Conservation (phyloP, 805 yeast species). For the Candida saitoana region DNA sequence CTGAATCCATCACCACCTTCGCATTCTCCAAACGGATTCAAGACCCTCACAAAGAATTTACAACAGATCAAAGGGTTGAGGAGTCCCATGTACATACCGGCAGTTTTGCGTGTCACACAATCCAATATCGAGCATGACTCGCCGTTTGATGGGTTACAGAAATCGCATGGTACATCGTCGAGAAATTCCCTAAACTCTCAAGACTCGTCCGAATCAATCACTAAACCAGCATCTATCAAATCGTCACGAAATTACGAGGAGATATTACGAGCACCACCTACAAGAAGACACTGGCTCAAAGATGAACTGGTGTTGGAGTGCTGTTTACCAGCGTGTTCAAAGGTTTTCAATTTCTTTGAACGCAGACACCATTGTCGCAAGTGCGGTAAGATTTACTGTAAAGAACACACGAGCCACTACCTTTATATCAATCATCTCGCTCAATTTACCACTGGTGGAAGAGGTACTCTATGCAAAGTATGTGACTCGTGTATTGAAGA, state of each 20-base stretch:
- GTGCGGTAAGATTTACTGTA: constrained; percentile 79
- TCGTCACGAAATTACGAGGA: constrained; percentile 18
- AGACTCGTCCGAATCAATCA: constrained; percentile 26
- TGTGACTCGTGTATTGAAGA: constrained; percentile 65
- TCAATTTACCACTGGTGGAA: constrained; percentile 61
- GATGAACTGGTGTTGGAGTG: constrained; percentile 66
- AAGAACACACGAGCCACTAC: constrained; percentile 58
- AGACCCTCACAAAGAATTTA: constrained; percentile 30
- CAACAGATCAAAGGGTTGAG: constrained; percentile 77
- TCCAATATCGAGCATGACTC: constrained; percentile 4
- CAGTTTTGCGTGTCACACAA: constrained; percentile 59
- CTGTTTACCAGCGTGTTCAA: constrained; percentile 51
- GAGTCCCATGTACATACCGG: constrained; percentile 87
- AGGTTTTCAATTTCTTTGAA: constrained; percentile 70
- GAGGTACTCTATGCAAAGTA: constrained; percentile 64
- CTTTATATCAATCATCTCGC: constrained; percentile 55
- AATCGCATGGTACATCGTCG: constrained; percentile 1
- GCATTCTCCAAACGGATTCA: constrained; percentile 3
- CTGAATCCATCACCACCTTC: constrained; percentile 1
- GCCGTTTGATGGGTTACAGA: constrained; percentile 2
- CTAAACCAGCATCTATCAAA: constrained; percentile 10
- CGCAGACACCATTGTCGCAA: constrained; percentile 81
- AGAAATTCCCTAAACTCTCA: constrained; percentile 20
- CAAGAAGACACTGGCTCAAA: constrained; percentile 68
- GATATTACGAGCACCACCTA: constrained; percentile 40